Percentiles rank a stretch among this genome's conserved stretches.
Conservation (phyloP, 2,329 filamentous ascomycete species). For the Zasmidium citrigriseum region DNA sequence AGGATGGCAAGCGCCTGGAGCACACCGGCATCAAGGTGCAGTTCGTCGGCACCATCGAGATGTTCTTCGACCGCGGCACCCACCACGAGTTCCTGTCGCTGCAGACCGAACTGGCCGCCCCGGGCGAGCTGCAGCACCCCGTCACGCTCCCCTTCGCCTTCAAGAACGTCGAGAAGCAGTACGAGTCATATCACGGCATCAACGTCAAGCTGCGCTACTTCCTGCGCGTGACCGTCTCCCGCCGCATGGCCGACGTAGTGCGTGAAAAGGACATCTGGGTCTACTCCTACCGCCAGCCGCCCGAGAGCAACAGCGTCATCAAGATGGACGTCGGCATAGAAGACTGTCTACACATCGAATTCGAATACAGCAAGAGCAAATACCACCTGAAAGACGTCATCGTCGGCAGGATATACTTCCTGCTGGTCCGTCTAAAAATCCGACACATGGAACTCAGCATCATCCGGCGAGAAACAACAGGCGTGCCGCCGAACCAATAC, state of each 20-base stretch:
- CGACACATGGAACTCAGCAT: constrained; percentile 99
- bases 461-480: constrained; percentile 93
- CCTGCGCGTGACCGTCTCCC: constrained; percentile 91
- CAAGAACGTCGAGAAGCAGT: constrained; percentile 99
- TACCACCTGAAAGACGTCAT: constrained; percentile 99
- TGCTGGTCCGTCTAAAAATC: constrained; percentile 96
- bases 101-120: constrained; percentile 93
- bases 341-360: constrained; percentile 98
- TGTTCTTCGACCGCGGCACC: constrained; percentile 99
- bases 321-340: constrained; percentile 99
- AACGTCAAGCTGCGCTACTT: constrained; percentile 99
- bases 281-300: constrained; percentile 96
- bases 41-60: constrained; percentile 99
- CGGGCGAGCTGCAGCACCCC: constrained; percentile 95
- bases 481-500: constrained; percentile 96
- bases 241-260: constrained; percentile 96
- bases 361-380: constrained; percentile 98
- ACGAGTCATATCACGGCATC: constrained; percentile 99
- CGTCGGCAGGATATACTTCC: constrained; percentile 96
- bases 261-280: constrained; percentile 99
- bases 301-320: constrained; percentile 96
- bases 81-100: constrained; percentile 99
- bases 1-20: constrained; percentile 96
- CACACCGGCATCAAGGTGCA: constrained; percentile 99
- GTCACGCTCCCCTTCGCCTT: constrained; percentile 99